Evolutionary conservation across 164 flowering plant genomes (phyloP).

Genomic region (Aristolochia contorta): DNA sequence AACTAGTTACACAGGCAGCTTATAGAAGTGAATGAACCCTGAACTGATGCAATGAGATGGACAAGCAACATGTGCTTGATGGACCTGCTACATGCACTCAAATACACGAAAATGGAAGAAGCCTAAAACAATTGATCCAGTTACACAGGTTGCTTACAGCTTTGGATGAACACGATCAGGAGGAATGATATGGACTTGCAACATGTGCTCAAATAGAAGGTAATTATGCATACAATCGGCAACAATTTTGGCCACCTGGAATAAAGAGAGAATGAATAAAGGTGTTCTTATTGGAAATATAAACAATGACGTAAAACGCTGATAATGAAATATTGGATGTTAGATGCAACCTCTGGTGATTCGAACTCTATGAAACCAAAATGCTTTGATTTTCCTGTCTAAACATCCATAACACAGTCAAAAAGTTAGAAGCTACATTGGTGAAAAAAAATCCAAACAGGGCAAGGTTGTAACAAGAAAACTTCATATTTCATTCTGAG

Average conservation of each 20-base stretch:
- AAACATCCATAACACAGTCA: slow-evolving; percentile 10
- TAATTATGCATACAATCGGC: slow-evolving; percentile 80
- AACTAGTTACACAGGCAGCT: slow-evolving; percentile 15
- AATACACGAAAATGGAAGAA: slow-evolving; percentile 27
- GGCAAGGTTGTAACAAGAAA: too few species aligned
- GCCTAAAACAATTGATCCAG: too few species aligned
- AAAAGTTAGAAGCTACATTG: not conserved
- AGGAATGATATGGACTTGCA: slow-evolving; percentile 76
- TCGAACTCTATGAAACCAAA: slow-evolving; percentile 87
- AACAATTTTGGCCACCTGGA: slow-evolving; percentile 85
- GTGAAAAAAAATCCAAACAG: too few species aligned
- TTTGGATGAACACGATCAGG: slow-evolving; percentile 75
- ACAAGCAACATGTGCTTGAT: slow-evolving; percentile 75
- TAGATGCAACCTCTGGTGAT: slow-evolving; percentile 53
- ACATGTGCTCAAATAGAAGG: slow-evolving; percentile 68
- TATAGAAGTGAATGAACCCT: slow-evolving; percentile 71
- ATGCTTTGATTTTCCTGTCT: slow-evolving; percentile 94
- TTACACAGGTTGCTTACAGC: slow-evolving; percentile 41
- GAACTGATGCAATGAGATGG: slow-evolving; percentile 56
- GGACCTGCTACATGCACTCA: slow-evolving; percentile 83
- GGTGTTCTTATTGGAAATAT: not conserved
- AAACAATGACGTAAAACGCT: too few species aligned
- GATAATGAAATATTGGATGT: not conserved
- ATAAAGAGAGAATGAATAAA: not conserved
- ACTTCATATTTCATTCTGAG: too few species aligned